phyloP scores from a whole-genome alignment of 192 early-diverging fungal genomes.

The Entomortierella beljakovae region DNA sequence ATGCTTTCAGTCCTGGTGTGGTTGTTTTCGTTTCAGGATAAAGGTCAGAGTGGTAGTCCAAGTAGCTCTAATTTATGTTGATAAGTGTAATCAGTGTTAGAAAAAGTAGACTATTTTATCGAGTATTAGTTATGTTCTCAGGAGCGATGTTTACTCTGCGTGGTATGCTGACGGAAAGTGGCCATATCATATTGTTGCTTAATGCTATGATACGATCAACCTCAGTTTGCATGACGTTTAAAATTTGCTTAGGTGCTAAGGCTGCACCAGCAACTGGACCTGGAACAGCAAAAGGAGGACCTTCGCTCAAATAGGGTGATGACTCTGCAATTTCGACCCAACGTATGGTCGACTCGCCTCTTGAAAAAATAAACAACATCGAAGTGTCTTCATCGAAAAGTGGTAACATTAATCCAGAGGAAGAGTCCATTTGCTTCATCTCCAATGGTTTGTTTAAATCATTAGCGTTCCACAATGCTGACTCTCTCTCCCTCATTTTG shows the following conservation, averaged over 20 bases:
- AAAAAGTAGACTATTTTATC: background rate
- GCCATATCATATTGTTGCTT: slow-evolving; percentile 71
- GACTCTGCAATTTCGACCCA: slow-evolving; percentile 71
- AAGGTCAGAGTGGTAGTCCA: slow-evolving; percentile 87
- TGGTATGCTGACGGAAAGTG: slow-evolving; percentile 75
- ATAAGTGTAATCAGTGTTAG: background rate
- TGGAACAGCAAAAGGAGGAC: slow-evolving; percentile 57
- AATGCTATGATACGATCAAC: slow-evolving; percentile 72
- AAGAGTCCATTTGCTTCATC: slow-evolving; percentile 71
- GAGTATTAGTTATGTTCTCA: background rate
- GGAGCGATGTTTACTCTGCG: slow-evolving; percentile 57
- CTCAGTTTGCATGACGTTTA: slow-evolving; percentile 82
- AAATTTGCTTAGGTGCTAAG: slow-evolving; percentile 73
- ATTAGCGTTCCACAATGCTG: slow-evolving; percentile 82
- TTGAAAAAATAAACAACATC: slow-evolving; percentile 73
- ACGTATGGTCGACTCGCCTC: slow-evolving; percentile 75
- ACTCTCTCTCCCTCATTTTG: slow-evolving; percentile 74
- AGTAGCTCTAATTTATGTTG: slow-evolving; percentile 63
- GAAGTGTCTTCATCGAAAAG: slow-evolving; percentile 87
- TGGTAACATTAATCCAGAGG: slow-evolving; percentile 76
- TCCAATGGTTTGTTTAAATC: slow-evolving; percentile 69
- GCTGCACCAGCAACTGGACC: slow-evolving; percentile 66
- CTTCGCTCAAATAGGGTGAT: slow-evolving; percentile 59
- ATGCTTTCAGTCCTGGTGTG: slow-evolving; percentile 63
- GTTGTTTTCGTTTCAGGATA: slow-evolving; percentile 84